Conservation (phyloP, 331 rosid genomes). For the Malus hybrid region DNA sequence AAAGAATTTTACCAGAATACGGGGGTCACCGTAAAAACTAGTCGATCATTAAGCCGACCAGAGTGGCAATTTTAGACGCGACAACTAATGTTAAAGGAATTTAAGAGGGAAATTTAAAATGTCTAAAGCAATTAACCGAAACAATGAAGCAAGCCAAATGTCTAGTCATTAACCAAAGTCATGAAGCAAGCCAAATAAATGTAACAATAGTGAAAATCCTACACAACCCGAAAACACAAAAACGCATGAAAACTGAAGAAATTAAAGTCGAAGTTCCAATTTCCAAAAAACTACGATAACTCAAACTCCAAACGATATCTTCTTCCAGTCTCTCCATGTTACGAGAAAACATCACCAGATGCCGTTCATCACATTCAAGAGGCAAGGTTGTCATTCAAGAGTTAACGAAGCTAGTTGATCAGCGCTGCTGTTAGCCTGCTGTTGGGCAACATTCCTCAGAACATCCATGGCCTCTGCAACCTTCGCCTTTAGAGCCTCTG, state of each 20-base stretch:
- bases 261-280: not conserved
- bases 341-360: not conserved
- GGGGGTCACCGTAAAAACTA: no score
- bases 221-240: not conserved
- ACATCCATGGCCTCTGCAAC: slow-evolving; percentile 81
- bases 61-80: no score
- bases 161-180: not conserved
- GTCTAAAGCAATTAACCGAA: not conserved
- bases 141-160: not conserved
- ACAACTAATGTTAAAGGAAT: no score
- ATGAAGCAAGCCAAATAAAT: not conserved
- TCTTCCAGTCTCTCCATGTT: not conserved
- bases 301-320: not conserved
- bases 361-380: slow-evolving; percentile 18
- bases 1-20: no score
- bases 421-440: slow-evolving; percentile 29
- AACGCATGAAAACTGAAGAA: not conserved
- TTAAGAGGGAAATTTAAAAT: not conserved
- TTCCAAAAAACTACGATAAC: not conserved
- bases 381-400: not conserved
- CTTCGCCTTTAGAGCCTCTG: slow-evolving; percentile 67
- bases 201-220: not conserved
- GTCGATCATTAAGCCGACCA: no score
- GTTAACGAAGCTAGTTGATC: slow-evolving; percentile 51
- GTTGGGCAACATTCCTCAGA: slow-evolving; percentile 64